These are phyloP conservation scores for Diaporthe destruens DNA, from an alignment of 2,329 filamentous ascomycete species.

Conservation along the genomic window DNA sequence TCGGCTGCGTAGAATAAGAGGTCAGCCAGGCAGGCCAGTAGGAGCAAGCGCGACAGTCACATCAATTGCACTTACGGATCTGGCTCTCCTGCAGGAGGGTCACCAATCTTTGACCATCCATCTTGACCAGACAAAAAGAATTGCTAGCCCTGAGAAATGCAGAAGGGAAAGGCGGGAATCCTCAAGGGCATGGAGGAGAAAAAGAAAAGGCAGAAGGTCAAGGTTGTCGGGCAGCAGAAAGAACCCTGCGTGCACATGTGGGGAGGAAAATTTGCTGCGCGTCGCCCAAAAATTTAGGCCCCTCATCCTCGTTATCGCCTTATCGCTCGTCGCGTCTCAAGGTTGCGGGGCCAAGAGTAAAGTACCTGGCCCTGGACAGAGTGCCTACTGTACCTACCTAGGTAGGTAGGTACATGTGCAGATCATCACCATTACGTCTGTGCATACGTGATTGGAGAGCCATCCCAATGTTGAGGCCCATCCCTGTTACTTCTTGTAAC, in stretches of 20 bases:
- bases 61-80: constrained; percentile 74
- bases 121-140: constrained; percentile 52
- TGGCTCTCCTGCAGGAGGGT: constrained; percentile 89
- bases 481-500: not conserved
- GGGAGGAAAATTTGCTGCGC: constrained; percentile 25
- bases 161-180: constrained; percentile 40
- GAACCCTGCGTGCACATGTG: constrained; percentile 23
- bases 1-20: constrained; percentile 70
- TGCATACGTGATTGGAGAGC: no score
- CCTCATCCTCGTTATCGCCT: constrained; percentile 8
- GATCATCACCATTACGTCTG: not conserved
- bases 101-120: constrained; percentile 88
- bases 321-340: constrained; percentile 12
- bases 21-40: constrained; percentile 50
- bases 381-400: no score
- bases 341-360: not conserved
- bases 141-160: constrained; percentile 46
- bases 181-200: constrained; percentile 41
- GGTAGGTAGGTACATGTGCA: not conserved
- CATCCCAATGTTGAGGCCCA: not conserved
- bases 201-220: constrained; percentile 42
- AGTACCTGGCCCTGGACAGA: no score
- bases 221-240: constrained; percentile 26
- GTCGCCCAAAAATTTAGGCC: constrained; percentile 24
- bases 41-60: constrained; percentile 31